A percentile compares a stretch with the other conserved stretches of the same genome.
Evolutionary conservation across 768 basidiomycete species (phyloP).

Genomic region (Boletus rubroflammeus): DNA sequence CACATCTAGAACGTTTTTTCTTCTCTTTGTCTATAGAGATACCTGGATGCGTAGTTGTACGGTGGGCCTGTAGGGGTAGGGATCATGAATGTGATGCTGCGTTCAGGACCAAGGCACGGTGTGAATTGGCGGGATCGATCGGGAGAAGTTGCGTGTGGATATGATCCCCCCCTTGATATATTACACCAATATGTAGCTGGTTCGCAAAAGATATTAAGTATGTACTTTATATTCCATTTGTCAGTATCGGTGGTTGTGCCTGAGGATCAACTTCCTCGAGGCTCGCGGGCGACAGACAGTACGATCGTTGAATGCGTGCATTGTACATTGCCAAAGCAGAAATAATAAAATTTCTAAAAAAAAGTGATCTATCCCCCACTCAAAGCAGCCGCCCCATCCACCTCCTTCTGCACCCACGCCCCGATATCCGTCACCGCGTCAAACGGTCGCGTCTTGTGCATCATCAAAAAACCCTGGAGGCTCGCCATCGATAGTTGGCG

Average conservation of each 20-base stretch:
- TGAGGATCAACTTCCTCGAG: no score
- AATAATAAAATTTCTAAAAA: neutral
- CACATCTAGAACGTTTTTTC: constrained; percentile 11
- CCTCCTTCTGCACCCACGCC: constrained; percentile 50
- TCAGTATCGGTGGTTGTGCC: neutral
- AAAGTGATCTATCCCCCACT: neutral
- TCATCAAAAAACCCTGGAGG: constrained; percentile 63
- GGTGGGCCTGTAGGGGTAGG: constrained; percentile 2
- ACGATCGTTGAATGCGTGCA: neutral
- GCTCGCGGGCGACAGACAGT: no score
- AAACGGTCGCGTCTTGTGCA: constrained; percentile 56
- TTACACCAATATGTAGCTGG: no score
- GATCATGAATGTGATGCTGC: neutral
- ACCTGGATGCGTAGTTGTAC: constrained; percentile 3
- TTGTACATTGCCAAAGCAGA: neutral
- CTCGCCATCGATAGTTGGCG: constrained; percentile 41
- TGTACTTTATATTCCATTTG: no score
- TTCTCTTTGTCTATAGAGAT: constrained; percentile 1
- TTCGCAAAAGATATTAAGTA: no score
- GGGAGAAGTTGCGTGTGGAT: neutral
- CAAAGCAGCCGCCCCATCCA: neutral
- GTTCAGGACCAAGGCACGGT: neutral
- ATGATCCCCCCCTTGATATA: neutral
- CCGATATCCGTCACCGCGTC: constrained; percentile 47
- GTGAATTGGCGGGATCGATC: neutral